Conservation (phyloP, 1,139 yeast genomes). For the Lodderomyces theae region DNA sequence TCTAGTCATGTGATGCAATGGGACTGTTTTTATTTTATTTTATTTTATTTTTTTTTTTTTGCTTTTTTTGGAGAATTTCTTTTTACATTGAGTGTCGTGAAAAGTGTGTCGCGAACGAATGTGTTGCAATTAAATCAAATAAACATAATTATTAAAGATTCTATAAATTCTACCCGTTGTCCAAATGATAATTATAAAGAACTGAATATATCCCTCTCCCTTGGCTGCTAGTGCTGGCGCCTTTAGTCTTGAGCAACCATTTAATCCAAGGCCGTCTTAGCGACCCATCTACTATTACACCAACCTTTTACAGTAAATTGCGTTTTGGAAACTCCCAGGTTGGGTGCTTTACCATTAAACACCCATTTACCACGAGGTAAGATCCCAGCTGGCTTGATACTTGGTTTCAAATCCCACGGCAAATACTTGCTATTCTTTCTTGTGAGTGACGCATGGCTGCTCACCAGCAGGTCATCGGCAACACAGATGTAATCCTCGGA, state of each 20-base stretch:
- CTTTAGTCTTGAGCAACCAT: no score
- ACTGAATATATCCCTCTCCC: neutral
- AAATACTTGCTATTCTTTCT: constrained; percentile 27
- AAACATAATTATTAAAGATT: neutral
- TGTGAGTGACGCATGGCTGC: constrained; percentile 13
- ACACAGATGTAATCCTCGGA: constrained; percentile 21
- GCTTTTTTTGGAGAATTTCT: no score
- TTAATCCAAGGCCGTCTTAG: no score
- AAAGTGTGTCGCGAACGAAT: neutral
- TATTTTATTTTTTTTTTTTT: no score
- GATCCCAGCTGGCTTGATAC: constrained; percentile 39
- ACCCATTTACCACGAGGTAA: constrained; percentile 21
- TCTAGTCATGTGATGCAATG: neutral
- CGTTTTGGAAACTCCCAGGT: constrained; percentile 35
- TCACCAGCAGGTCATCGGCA: constrained; percentile 15
- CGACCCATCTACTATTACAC: constrained; percentile 49
- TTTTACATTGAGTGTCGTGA: neutral
- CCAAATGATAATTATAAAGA: neutral
- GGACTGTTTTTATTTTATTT: constrained; percentile 1
- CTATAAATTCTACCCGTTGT: neutral
- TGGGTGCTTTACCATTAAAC: constrained; percentile 37
- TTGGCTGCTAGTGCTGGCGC: no score
- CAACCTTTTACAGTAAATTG: constrained; percentile 57
- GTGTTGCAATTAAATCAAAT: no score
- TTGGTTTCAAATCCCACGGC: constrained; percentile 38